phyloP scores from a whole-genome alignment of 768 basidiomycete species.

The Clavaria fumosa region DNA sequence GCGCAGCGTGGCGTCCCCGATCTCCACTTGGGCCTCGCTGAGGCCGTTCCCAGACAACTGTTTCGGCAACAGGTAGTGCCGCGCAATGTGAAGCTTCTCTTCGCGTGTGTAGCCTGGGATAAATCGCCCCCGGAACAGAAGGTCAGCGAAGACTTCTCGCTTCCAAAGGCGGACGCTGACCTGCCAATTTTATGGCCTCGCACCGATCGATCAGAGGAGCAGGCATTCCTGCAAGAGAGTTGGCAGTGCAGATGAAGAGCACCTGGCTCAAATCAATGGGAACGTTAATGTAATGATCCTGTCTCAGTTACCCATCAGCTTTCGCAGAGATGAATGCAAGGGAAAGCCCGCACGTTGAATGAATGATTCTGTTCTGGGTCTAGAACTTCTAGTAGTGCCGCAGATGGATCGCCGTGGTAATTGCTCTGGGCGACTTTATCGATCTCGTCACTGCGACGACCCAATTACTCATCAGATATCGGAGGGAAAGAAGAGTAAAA shows the following conservation, averaged over 20 bases:
- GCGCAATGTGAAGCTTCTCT: conserved; percentile 85
- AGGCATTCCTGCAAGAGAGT: conserved; percentile 78
- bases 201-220: conserved; percentile 81
- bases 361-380: conserved; percentile 88
- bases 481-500: conserved; percentile 16
- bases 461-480: conserved; percentile 8
- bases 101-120: conserved; percentile 72
- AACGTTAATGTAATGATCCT: conserved; percentile 88
- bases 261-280: conserved; percentile 81
- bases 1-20: conserved; percentile 57
- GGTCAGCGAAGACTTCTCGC: too few relatives aligned
- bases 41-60: conserved; percentile 73
- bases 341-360: conserved; percentile 40
- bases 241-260: conserved; percentile 87
- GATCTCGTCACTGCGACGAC: conserved; percentile 55
- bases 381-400: conserved; percentile 80
- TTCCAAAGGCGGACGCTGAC: conserved; percentile 23
- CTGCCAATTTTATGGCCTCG: conserved; percentile 71
- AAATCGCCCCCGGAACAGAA: too few relatives aligned
- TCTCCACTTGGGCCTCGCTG: conserved; percentile 36
- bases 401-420: conserved; percentile 85
- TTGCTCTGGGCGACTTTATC: conserved; percentile 83
- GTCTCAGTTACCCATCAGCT: conserved; percentile 6
- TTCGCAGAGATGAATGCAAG: neutral
- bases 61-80: conserved; percentile 78